Evolutionary conservation across 805 yeast genomes (phyloP), one percentile per base, ranked within the genome.

Genomic region (Kuraishia piskuri): DNA sequence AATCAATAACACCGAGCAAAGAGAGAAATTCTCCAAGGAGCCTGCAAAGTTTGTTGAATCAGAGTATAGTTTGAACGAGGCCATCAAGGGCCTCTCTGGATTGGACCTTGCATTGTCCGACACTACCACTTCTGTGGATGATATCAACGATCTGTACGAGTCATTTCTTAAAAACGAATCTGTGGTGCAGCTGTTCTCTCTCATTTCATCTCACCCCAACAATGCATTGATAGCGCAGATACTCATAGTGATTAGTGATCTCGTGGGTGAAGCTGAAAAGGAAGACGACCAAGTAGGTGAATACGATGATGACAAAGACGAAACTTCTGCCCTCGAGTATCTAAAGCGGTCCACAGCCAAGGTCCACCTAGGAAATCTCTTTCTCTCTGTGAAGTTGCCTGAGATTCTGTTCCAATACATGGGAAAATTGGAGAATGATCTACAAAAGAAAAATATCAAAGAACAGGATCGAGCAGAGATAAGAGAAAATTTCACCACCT

Each of bases 121-220:
- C 2, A 14, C 40, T 12, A 3, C 40, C 17, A 31, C 40, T 10
- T 31, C 40, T 31, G 40, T 31, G 4, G 23, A 24, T 6, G 19
- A 48, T 40, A 36, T 50, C 19, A 19, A 8, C 8, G 48, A 5
- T 9, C 23, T 47, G 10, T 47, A 47, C 31, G 21, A 9, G 20
- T 19, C 25, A 8, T n/a, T 22, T 23, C 3, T 44, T 53, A 24
- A 17, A 14, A 48, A 24, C 20, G 22, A 19, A 17, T 22, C 48
- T 2, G 10, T 50, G 8, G 21, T 46, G 46, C 23, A 23, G 22
- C 25, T 55, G 45, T 12, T 55, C 17, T 22, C 52, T 17, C 45
- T 55, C 46, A 36, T 55, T 14, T 47, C 50, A 20, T 22, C 53
- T 7, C 57, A 55, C 31, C 57, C 57, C n/a, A 55, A 53, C 44